Conservation (phyloP, 75 land plant species). For the Picea glauca region DNA sequence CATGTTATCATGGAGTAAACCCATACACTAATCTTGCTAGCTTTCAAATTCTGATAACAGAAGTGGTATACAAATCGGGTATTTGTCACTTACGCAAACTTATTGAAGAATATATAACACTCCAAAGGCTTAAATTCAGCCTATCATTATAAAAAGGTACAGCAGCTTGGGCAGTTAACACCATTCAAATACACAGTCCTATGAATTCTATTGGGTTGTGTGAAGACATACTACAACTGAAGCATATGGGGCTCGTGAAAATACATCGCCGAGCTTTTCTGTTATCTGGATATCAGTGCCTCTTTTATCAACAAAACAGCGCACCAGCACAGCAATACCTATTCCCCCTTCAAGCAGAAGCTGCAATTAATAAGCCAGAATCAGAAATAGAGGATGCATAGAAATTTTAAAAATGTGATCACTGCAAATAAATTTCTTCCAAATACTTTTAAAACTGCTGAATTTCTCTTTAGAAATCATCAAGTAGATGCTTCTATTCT, state of each 20-base stretch:
- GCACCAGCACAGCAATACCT: slow-evolving; percentile 80
- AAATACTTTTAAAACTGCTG: background rate
- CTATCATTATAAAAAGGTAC: background rate
- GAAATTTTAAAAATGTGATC: background rate
- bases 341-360: slow-evolving; percentile 68
- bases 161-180: background rate
- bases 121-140: background rate
- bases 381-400: background rate
- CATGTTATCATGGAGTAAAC: too few species aligned
- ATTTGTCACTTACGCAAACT: too few species aligned
- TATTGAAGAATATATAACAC: background rate
- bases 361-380: slow-evolving; percentile 36
- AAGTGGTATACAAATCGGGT: background rate
- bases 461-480: background rate
- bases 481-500: slow-evolving; percentile 6
- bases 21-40: too few species aligned
- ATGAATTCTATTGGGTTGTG: background rate
- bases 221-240: slow-evolving; percentile 63
- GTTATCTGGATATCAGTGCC: slow-evolving; percentile 42
- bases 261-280: slow-evolving; percentile 71
- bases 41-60: too few species aligned
- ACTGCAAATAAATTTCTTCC: background rate
- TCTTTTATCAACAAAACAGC: slow-evolving; percentile 71
- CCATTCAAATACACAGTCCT: background rate
- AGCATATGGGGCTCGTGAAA: slow-evolving; percentile 73